Evolutionary conservation across 2,329 filamentous ascomycete species (phyloP).

Genomic region (Intubia oerlemansii): DNA sequence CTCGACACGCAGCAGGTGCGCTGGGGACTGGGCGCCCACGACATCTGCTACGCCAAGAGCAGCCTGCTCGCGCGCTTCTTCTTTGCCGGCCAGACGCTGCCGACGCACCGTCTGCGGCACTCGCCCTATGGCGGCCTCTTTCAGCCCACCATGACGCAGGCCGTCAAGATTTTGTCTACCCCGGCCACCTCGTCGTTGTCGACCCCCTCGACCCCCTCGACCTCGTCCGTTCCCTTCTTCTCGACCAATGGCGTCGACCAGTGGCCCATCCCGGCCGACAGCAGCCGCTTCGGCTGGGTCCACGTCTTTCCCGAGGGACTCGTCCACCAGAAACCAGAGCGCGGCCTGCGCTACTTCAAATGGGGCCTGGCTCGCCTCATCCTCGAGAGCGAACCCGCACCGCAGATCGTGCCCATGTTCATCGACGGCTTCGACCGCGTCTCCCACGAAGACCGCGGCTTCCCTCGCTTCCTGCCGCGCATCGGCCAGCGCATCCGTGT

Average conservation of each 20-base stretch:
- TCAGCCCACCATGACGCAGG: slow-evolving; percentile 73
- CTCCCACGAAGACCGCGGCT: slow-evolving; percentile 68
- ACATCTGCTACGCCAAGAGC: slow-evolving; percentile 80
- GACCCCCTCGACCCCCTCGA: neutral
- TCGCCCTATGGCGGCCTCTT: slow-evolving; percentile 68
- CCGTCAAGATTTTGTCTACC: slow-evolving; percentile 59
- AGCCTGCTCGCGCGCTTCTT: slow-evolving; percentile 64
- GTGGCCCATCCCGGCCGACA: slow-evolving; percentile 47
- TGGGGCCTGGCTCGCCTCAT: slow-evolving; percentile 89
- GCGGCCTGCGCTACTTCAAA: slow-evolving; percentile 87
- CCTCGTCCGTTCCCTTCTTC: slow-evolving; percentile 28
- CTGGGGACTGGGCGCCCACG: slow-evolving; percentile 81
- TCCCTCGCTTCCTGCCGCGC: slow-evolving; percentile 64
- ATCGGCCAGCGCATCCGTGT: slow-evolving; percentile 48
- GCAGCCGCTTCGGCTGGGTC: slow-evolving; percentile 60
- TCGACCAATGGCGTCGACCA: slow-evolving; percentile 44
- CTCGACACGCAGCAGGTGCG: slow-evolving; percentile 56
- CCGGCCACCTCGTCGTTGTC: slow-evolving; percentile 8
- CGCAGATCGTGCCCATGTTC: slow-evolving; percentile 84
- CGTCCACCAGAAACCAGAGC: slow-evolving; percentile 66
- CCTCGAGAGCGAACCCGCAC: slow-evolving; percentile 63
- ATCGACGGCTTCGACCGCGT: slow-evolving; percentile 73
- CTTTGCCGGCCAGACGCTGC: slow-evolving; percentile 69
- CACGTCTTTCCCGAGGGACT: slow-evolving; percentile 93
- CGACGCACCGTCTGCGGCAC: slow-evolving; percentile 63